Conservation (phyloP, 805 yeast species). For the Kuraishia cidri region DNA sequence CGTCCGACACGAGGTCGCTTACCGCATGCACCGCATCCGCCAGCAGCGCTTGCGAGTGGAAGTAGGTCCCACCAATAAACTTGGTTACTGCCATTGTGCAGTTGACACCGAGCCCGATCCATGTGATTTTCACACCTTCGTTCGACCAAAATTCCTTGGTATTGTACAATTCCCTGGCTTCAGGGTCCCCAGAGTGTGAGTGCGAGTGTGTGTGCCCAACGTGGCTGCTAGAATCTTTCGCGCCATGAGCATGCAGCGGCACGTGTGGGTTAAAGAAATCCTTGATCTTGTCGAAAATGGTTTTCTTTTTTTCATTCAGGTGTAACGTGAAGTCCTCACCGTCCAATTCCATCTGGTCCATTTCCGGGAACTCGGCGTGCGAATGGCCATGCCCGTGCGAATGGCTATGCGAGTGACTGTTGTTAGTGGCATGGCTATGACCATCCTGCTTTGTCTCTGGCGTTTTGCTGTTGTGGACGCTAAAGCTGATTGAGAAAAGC, state of each 20-base stretch:
- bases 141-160: constrained; percentile 41
- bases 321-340: too few relatives aligned
- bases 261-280: constrained; percentile 24
- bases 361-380: too few relatives aligned
- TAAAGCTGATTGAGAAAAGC: too few relatives aligned
- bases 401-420: constrained; percentile 2
- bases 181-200: constrained; percentile 29
- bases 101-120: constrained; percentile 83
- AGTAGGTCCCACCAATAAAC: constrained; percentile 81
- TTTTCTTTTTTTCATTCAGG: too few relatives aligned
- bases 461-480: too few relatives aligned
- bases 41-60: constrained; percentile 88
- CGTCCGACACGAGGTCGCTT: constrained; percentile 84
- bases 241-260: constrained; percentile 13
- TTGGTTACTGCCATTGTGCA: constrained; percentile 81
- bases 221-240: constrained; percentile 3
- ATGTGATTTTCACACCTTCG: constrained; percentile 89
- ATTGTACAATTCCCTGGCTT: constrained; percentile 33
- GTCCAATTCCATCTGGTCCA: too few relatives aligned
- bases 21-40: constrained; percentile 95
- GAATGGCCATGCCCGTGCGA: constrained; percentile 5
- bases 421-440: too few relatives aligned
- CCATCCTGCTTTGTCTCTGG: too few relatives aligned
- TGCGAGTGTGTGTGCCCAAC: constrained; percentile 24
- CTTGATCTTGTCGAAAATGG: constrained; percentile 12